Evolutionary conservation across 169 alveolate species (phyloP).

Genomic region (Perkinsus olseni): DNA sequence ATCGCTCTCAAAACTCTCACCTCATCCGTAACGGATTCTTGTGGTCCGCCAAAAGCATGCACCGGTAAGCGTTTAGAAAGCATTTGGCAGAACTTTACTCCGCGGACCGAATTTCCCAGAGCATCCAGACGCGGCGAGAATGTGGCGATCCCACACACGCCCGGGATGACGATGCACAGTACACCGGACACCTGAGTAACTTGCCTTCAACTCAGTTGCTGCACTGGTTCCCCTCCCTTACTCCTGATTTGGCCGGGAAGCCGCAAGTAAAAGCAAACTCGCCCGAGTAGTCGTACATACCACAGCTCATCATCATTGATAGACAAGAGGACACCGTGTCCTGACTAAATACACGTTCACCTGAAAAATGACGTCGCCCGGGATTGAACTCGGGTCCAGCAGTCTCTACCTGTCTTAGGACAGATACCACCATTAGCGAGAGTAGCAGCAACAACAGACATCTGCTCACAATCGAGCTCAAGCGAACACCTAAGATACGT

Average conservation of each 20-base stretch:
- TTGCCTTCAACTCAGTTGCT: background rate
- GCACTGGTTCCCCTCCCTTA: background rate
- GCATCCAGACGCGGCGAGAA: slow-evolving; percentile 12
- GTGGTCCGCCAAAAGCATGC: background rate
- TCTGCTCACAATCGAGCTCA: slow-evolving; percentile 3
- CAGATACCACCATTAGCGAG: slow-evolving; percentile 16
- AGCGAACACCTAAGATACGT: background rate
- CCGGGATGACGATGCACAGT: background rate
- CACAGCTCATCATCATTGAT: slow-evolving; percentile 16
- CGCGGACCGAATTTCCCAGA: slow-evolving; percentile 6
- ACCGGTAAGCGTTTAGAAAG: background rate
- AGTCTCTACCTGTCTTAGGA: background rate
- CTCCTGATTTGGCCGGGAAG: slow-evolving; percentile 13
- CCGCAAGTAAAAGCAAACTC: slow-evolving; percentile 12
- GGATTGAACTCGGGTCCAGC: background rate
- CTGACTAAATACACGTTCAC: slow-evolving; percentile 7
- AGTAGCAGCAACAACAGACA: slow-evolving; percentile 11
- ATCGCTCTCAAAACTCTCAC: background rate
- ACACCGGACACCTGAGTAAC: slow-evolving; percentile 1
- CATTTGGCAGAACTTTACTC: slow-evolving; percentile 1
- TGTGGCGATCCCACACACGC: slow-evolving; percentile 9
- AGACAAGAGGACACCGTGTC: slow-evolving; percentile 1
- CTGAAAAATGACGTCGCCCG: background rate
- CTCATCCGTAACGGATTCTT: background rate
- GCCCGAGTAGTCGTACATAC: slow-evolving; percentile 16